phyloP scores from a whole-genome alignment of 345 rosid species.

The Geranium rotundifolium region DNA sequence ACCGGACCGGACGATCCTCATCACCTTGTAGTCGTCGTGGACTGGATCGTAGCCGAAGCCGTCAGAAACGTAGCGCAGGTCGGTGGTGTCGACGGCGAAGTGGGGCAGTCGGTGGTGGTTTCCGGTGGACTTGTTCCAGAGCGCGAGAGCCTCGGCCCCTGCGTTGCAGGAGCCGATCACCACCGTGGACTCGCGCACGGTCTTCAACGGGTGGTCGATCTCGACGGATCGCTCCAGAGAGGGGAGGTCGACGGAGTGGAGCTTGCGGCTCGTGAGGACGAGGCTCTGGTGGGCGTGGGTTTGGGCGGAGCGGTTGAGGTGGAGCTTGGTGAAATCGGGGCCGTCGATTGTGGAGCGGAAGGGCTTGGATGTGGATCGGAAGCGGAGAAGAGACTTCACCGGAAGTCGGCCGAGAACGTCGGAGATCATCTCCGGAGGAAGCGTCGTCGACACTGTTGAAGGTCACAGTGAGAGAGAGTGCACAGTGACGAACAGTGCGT shows the following conservation, averaged over 20 bases:
- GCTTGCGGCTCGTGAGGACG: not conserved
- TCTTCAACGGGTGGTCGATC: slow-evolving; percentile 8
- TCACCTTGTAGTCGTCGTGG: not conserved
- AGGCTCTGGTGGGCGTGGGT: not conserved
- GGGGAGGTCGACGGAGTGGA: not conserved
- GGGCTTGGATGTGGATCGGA: no score
- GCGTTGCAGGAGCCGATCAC: not conserved
- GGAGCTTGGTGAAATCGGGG: no score
- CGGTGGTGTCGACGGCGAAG: not conserved
- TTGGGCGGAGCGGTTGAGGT: not conserved
- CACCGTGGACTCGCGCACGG: not conserved
- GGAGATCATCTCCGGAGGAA: not conserved
- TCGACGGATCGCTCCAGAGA: not conserved
- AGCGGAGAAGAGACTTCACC: no score
- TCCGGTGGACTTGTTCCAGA: not conserved
- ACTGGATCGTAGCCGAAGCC: not conserved
- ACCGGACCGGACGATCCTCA: not conserved
- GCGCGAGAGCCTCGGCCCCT: not conserved
- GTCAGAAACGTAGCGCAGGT: not conserved
- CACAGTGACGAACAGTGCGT: no score
- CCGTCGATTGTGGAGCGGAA: no score
- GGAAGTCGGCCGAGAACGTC: not conserved
- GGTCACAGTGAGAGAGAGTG: not conserved
- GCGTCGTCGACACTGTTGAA: no score
- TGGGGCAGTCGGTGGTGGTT: not conserved